phyloP scores from a whole-genome alignment of 352 stramenopile genomes.

The Globisporangium carolinianum region DNA sequence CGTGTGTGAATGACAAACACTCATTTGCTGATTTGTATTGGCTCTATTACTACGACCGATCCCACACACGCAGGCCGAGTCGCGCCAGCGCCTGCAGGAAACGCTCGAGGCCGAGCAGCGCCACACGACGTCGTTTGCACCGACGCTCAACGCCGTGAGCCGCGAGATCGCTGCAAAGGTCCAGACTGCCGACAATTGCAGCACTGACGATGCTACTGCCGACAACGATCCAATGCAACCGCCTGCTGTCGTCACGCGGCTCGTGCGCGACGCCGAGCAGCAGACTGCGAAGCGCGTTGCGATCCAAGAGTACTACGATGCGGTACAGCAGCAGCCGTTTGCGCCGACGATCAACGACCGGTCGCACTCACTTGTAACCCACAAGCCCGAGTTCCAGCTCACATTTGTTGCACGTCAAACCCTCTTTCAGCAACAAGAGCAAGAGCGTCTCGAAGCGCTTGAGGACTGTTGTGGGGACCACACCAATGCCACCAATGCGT shows the following conservation, averaged over 20 bases:
- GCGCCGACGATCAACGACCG: conserved; percentile 51
- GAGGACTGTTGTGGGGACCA: conserved; percentile 29
- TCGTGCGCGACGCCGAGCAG: conserved; percentile 43
- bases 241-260: conserved; percentile 41
- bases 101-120: conserved; percentile 35
- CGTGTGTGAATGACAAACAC: no score
- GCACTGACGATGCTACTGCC: conserved; percentile 4
- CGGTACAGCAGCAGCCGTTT: conserved; percentile 52
- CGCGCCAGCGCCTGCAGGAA: conserved; percentile 37
- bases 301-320: conserved; percentile 68
- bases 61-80: conserved; percentile 25
- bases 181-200: conserved; percentile 5
- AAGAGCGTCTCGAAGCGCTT: conserved; percentile 48
- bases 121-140: conserved; percentile 30
- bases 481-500: conserved; percentile 26
- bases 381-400: conserved; percentile 69
- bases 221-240: conserved; percentile 10
- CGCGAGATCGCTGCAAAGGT: conserved; percentile 48
- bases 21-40: no score
- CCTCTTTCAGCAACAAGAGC: conserved; percentile 62
- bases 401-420: conserved; percentile 65
- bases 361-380: conserved; percentile 40
- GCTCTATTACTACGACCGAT: no score
- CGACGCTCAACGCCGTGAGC: conserved; percentile 61
- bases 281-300: conserved; percentile 37